Percentiles rank a stretch among this genome's conserved stretches.
Evolutionary conservation across 345 rosid species (phyloP).

Genomic region (Eucalyptus rudis): DNA sequence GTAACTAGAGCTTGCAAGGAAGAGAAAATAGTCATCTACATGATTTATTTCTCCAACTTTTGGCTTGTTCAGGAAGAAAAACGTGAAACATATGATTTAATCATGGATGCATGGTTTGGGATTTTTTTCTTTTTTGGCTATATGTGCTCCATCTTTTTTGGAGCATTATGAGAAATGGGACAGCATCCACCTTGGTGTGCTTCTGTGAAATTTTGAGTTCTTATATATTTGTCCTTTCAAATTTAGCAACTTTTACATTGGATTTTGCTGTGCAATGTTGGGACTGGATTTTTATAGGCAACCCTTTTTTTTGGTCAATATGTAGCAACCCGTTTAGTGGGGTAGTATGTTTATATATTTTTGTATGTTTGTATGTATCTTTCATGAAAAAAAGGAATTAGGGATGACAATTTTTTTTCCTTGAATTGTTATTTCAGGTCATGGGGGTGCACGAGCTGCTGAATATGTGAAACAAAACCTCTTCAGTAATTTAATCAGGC

Average conservation of each 20-base stretch:
- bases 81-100: background rate
- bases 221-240: background rate
- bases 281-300: background rate
- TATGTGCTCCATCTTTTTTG: background rate
- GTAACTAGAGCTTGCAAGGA: background rate
- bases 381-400: no score
- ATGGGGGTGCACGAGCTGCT: constrained; percentile 99
- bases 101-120: background rate
- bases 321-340: background rate
- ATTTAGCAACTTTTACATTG: background rate
- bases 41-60: background rate
- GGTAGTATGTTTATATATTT: background rate
- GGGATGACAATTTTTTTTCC: background rate
- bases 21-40: background rate
- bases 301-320: background rate
- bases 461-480: constrained; percentile 93
- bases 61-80: background rate
- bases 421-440: constrained; percentile 47
- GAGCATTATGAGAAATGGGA: background rate
- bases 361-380: background rate
- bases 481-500: constrained; percentile 85
- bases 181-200: background rate
- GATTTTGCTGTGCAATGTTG: background rate
- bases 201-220: background rate
- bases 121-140: background rate